Base-by-base conservation (phyloP, 164 flowering plant species). In the Berberis thunbergii region DNA sequence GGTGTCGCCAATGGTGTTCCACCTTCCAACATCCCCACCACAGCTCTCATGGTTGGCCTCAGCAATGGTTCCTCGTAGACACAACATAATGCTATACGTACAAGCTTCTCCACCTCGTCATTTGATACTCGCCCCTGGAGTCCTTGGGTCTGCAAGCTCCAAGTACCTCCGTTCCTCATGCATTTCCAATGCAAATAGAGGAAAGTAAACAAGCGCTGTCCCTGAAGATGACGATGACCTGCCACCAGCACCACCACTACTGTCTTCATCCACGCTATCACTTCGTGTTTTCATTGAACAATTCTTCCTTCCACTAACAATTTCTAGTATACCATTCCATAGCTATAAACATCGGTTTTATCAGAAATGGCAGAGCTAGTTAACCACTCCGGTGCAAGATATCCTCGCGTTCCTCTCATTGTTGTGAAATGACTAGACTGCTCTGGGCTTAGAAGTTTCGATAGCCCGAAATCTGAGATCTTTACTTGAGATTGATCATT, bases 301-400 rank as follows among this genome's bases (percentile, higher is more conserved):
- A 57, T 92, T 90, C 73, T 86, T 93, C 71, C 94, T 83, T 40
- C 98, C 96, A 48, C 89, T 79, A 42, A 90, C 82, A 50, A 90
- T 71, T 73, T 93, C 98, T 40, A 93, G 80, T 50, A 93, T 13
- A 93, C 94, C 96, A 93, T 90, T 12, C 98, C 98, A 69, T 73
- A 93, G 67, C 98, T 93, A 66, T 93, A 93, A 11, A 93, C 96
- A 71, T 93, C 98, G 6, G 97, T 84, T 73, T 84, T 90, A 49
- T 88, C 97, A 0, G 96, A 85, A 54, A 90, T 81, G 45, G 94
- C 81, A 4, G 94, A 77, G 72, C 80, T 87, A n/a, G 98, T 90
- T 0, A 93, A 84, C 98, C 98, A 93, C 63, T 93, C 98, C 2
- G 98, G 98, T 7, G 97, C 98, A 40, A 93, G 89, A 69, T 88